Evolutionary conservation across 2,329 filamentous ascomycete genomes (phyloP).

Genomic region (Paecilomyces variotii): DNA sequence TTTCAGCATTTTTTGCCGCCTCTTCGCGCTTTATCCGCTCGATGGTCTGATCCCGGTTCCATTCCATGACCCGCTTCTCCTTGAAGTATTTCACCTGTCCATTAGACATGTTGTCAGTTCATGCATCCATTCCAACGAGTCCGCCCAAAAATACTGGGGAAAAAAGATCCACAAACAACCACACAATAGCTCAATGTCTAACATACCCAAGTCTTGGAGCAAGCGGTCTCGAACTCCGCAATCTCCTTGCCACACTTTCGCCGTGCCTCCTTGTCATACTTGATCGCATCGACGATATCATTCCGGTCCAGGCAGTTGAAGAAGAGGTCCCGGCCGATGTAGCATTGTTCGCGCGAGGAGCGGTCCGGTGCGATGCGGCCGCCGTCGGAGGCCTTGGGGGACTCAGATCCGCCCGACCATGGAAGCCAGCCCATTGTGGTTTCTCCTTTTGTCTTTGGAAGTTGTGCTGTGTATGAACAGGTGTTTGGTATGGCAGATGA

Average conservation of each 20-base stretch:
- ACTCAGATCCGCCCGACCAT: conserved; percentile 38
- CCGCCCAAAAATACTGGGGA: neutral
- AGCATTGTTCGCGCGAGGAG: conserved; percentile 73
- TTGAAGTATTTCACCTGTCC: conserved; percentile 94
- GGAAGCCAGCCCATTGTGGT: conserved; percentile 47
- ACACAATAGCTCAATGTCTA: neutral
- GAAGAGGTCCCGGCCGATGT: conserved; percentile 80
- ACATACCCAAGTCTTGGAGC: conserved; percentile 82
- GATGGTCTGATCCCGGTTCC: conserved; percentile 73
- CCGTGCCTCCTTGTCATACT: conserved; percentile 47
- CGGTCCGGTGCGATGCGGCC: conserved; percentile 76
- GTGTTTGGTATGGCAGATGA: neutral
- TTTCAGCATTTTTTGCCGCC: conserved; percentile 51
- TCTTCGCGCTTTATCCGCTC: conserved; percentile 67
- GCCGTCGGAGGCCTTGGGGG: conserved; percentile 43
- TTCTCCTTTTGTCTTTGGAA: neutral
- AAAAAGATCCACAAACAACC: neutral
- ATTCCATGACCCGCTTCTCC: conserved; percentile 87
- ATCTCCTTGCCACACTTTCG: conserved; percentile 54
- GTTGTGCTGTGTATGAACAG: neutral
- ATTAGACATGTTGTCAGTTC: conserved; percentile 8
- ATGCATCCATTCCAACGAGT: neutral
- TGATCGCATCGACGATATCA: conserved; percentile 68
- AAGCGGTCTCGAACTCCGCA: conserved; percentile 70
- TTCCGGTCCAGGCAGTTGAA: conserved; percentile 79